These are phyloP conservation scores for Zygnema cylindricum DNA, from an alignment of 139 green algal genomes.

Conservation along the genomic window DNA sequence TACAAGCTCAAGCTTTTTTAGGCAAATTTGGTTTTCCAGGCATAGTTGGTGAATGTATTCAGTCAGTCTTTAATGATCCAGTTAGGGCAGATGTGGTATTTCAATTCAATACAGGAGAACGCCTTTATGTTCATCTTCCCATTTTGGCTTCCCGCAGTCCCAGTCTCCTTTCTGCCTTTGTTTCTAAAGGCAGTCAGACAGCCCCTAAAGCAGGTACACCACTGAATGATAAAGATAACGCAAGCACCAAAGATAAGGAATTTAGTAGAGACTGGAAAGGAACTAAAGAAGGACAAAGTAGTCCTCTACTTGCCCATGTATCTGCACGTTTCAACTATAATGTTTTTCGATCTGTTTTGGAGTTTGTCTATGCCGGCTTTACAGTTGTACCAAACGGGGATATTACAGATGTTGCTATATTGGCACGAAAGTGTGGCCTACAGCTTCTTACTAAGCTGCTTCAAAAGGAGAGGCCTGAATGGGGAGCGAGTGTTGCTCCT, in stretches of 20 bases:
- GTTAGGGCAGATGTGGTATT: constrained; percentile 1
- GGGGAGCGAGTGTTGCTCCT: background rate
- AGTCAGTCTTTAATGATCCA: background rate
- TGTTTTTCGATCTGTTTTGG: constrained; percentile 9
- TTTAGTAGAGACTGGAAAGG: no score
- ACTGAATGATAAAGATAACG: no score
- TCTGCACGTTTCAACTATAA: constrained; percentile 8
- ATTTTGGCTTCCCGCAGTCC: constrained; percentile 11
- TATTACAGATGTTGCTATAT: background rate
- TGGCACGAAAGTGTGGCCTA: constrained; percentile 24
- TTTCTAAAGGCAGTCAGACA: background rate
- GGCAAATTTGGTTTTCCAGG: constrained; percentile 17
- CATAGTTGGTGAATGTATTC: background rate
- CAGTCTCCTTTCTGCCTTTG: background rate
- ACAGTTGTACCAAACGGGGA: background rate
- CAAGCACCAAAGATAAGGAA: no score
- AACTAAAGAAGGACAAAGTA: background rate
- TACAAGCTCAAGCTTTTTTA: background rate
- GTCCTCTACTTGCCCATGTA: background rate
- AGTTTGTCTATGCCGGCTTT: constrained; percentile 15
- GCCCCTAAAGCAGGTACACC: no score
- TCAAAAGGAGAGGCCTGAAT: background rate
- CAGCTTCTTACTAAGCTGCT: background rate
- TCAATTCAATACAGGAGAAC: background rate
- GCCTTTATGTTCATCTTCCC: background rate